phyloP scores from a whole-genome alignment of 805 yeast genomes.

The Metschnikowia peoriensis region DNA sequence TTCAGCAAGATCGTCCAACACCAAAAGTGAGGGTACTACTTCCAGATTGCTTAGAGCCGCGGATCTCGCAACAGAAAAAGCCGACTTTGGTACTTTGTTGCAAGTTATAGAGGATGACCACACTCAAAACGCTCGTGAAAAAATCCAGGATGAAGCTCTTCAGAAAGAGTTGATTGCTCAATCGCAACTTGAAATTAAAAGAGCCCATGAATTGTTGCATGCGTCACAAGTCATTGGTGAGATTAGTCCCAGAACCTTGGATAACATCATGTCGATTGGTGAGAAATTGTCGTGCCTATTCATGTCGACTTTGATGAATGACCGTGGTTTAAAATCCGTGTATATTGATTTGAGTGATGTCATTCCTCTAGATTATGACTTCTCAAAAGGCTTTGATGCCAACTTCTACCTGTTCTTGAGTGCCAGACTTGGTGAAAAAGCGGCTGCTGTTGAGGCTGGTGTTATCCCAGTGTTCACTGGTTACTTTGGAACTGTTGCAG shows the following conservation, averaged over 20 bases:
- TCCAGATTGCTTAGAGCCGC: conserved; percentile 83
- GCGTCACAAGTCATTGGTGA: conserved; percentile 94
- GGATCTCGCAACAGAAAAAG: conserved; percentile 64
- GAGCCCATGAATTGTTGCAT: conserved; percentile 66
- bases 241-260: conserved; percentile 82
- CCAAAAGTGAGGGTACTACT: conserved; percentile 95
- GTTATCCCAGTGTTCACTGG: conserved; percentile 92
- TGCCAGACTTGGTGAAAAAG: conserved; percentile 48
- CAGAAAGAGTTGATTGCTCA: conserved; percentile 54
- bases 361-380: conserved; percentile 60
- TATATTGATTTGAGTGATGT: conserved; percentile 78
- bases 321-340: conserved; percentile 72
- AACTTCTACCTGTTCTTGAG: conserved; percentile 59
- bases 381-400: conserved; percentile 62
- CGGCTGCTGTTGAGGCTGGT: conserved; percentile 39
- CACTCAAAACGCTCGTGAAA: conserved; percentile 60
- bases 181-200: conserved; percentile 63
- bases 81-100: conserved; percentile 57
- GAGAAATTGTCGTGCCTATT: conserved; percentile 89
- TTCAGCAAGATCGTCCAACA: conserved; percentile 87
- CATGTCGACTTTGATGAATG: conserved; percentile 82
- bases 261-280: conserved; percentile 88
- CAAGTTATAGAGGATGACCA: conserved; percentile 78
- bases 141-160: conserved; percentile 46
- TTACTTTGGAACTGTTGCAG: conserved; percentile 93